Evolutionary conservation across 2,329 filamentous ascomycete species (phyloP).

Genomic region (Ascochyta pisi): DNA sequence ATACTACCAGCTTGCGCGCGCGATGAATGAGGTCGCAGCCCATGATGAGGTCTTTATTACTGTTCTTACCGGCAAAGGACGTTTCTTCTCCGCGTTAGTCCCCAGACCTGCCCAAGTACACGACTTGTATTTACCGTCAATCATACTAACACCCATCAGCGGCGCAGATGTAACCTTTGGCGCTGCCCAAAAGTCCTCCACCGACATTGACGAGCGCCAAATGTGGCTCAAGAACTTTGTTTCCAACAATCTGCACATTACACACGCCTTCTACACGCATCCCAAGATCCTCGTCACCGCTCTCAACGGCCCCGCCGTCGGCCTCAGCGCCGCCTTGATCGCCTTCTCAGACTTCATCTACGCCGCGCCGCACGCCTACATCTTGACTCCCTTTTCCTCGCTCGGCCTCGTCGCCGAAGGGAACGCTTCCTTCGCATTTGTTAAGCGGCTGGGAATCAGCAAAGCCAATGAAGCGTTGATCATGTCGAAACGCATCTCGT

Average conservation of each 20-base stretch:
- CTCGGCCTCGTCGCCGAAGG: conserved; percentile 92
- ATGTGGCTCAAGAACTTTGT: conserved; percentile 76
- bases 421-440: conserved; percentile 78
- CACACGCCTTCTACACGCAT: conserved; percentile 89
- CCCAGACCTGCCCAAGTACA: background rate
- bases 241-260: conserved; percentile 86
- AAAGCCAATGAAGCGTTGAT: conserved; percentile 93
- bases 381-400: conserved; percentile 90
- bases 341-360: conserved; percentile 94
- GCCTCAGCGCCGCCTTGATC: conserved; percentile 83
- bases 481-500: conserved; percentile 80
- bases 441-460: conserved; percentile 77
- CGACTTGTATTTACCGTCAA: background rate
- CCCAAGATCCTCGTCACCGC: conserved; percentile 91
- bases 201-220: conserved; percentile 52
- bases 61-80: conserved; percentile 80
- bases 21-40: conserved; percentile 77
- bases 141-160: conserved; percentile 53
- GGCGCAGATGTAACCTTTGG: conserved; percentile 78
- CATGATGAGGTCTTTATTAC: conserved; percentile 85
- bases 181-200: conserved; percentile 44
- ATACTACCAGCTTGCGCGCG: conserved; percentile 79
- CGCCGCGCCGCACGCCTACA: conserved; percentile 76
- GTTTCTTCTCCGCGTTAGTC: conserved; percentile 83
- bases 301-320: conserved; percentile 90